phyloP scores from a whole-genome alignment of 768 basidiomycete species.

The Mycena capillaripes region DNA sequence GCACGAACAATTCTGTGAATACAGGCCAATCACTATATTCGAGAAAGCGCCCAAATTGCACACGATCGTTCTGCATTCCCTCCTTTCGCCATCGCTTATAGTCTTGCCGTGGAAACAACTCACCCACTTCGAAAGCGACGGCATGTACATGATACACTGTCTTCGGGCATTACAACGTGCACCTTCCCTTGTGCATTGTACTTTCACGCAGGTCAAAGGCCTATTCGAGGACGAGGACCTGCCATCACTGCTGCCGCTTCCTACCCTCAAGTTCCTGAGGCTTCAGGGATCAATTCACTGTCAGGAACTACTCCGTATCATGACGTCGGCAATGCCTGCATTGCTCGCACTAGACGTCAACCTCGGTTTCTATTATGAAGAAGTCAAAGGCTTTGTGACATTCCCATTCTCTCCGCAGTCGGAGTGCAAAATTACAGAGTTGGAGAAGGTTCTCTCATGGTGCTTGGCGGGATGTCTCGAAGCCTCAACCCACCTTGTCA shows the following conservation, averaged over 20 bases:
- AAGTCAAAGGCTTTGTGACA: too few species aligned
- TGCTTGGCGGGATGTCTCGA: too few species aligned
- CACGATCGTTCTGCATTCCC: too few species aligned
- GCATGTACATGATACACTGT: neutral
- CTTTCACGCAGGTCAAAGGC: neutral
- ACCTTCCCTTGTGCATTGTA: neutral
- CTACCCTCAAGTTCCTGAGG: neutral
- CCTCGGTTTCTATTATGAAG: neutral
- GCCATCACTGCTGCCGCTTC: neutral
- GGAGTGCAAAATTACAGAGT: too few species aligned
- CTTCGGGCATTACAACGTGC: neutral
- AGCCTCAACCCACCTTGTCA: too few species aligned
- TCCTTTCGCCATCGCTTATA: too few species aligned
- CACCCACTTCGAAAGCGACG: neutral
- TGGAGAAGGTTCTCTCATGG: too few species aligned
- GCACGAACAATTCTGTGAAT: too few species aligned
- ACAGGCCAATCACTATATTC: too few species aligned
- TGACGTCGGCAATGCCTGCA: slow-evolving; percentile 7
- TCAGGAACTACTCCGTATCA: neutral
- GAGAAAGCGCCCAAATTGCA: too few species aligned
- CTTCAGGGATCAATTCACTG: neutral
- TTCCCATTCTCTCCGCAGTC: neutral
- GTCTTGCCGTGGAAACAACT: slow-evolving; percentile 20
- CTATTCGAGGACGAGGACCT: neutral
- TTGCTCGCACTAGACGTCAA: neutral